Evolutionary conservation across 169 alveolate species (phyloP), one percentile per base, ranked within the genome.

Genomic region (Babesia bovis): DNA sequence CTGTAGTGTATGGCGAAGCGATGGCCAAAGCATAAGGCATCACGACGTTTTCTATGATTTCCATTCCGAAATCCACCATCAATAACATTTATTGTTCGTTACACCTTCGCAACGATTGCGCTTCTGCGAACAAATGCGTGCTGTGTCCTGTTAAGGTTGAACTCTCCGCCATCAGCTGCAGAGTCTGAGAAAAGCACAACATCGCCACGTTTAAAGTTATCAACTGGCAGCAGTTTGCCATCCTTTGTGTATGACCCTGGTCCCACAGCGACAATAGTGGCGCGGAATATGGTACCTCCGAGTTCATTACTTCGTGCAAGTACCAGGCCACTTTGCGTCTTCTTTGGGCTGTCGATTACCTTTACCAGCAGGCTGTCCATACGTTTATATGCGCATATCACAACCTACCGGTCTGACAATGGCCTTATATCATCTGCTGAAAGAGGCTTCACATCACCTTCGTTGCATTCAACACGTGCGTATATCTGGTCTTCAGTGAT

Each of bases 241-340:
- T 71, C 60, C 28, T 30, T 4, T 3, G 67, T 71, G 67, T 70
- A 63, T 23, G 13, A 40, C 21, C 88, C 88, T 0, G 88, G 88
- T 12, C 88, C 88, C 9, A 44, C n/a, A 9, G 69, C 36, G 21
- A 81, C 52, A 19, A 81, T 50, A 2, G 65, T 50, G 13, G 81
- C 88, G 66, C 82, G 68, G 35, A 52, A 36, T 1, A 70, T 36
- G 6, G 68, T 66, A 10, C 65, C 83, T n/a, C 19, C 53, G 23
- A 25, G 17, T 4, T 60, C 50, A 15, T 66, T 35, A 15, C 84
- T 0, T 33, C 33, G 36, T 9, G 88, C 70, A 3, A 81, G 53
- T 17, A 81, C 82, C 32, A 81, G 19, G 51, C 88, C 88, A 28
- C 88, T 81, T 55, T 69, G 79, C 33, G 88, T 81, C 77, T 53